Evolutionary conservation across 306 rosid species (phyloP).

Genomic region (Prunus kanzakura): DNA sequence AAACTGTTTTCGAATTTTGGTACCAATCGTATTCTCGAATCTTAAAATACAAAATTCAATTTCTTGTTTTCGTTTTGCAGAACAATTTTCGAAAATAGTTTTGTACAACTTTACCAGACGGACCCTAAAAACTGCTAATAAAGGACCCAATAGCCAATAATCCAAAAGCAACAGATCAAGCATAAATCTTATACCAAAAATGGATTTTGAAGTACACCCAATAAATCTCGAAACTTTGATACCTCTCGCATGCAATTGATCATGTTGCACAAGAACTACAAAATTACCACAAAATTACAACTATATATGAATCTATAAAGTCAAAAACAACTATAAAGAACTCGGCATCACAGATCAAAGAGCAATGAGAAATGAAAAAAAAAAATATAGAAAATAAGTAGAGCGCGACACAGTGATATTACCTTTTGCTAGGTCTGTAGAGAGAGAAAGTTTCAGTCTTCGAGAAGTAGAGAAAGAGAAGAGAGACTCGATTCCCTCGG

Average conservation of each 20-base stretch:
- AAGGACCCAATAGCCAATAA: neutral
- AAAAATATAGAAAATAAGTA: neutral
- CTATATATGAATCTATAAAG: neutral
- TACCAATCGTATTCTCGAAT: no score
- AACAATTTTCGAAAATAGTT: no score
- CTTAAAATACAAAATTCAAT: no score
- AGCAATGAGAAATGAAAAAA: neutral
- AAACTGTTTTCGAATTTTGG: no score
- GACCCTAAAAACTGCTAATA: neutral
- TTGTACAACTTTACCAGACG: no score
- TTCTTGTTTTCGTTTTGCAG: no score
- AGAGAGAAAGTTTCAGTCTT: neutral
- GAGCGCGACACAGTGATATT: conserved; percentile 4
- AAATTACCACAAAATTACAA: neutral
- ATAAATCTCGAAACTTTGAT: neutral
- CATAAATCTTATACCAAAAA: neutral
- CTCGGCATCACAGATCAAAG: neutral
- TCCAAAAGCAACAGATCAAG: neutral
- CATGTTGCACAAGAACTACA: neutral
- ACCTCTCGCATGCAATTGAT: neutral
- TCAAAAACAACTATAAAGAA: neutral
- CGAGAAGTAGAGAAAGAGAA: neutral
- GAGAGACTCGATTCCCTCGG: neutral
- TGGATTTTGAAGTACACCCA: neutral
- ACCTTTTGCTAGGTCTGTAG: neutral